Conservation (phyloP, 1,284 basidiomycete species). For the Inonotus obliquus region DNA sequence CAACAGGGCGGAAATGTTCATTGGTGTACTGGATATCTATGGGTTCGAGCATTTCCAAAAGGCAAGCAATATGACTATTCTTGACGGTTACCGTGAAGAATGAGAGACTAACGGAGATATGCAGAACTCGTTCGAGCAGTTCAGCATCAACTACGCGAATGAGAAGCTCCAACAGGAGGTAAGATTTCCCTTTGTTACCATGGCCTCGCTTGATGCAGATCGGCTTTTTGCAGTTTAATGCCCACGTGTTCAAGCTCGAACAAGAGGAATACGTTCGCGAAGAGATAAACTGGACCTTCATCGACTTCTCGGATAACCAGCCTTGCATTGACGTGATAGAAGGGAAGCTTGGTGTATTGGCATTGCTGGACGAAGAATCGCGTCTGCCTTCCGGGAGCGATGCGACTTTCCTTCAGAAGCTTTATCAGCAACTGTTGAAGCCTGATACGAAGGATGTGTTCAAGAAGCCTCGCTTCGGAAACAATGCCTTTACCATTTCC, state of each 20-base stretch:
- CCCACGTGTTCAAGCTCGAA: constrained; percentile 98
- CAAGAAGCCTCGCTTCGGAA: constrained; percentile 98
- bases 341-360: constrained; percentile 92
- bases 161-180: constrained; percentile 97
- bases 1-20: constrained; percentile 91
- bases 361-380: constrained; percentile 96
- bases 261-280: constrained; percentile 99
- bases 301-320: constrained; percentile 99
- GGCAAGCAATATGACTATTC: constrained; percentile 36
- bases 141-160: constrained; percentile 99
- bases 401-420: constrained; percentile 89
- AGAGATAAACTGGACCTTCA: constrained; percentile 99
- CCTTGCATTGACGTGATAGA: constrained; percentile 99
- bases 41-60: constrained; percentile 98
- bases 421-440: constrained; percentile 83
- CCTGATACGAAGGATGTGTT: constrained; percentile 86
- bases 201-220: constrained; percentile 10
- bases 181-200: constrained; percentile 7
- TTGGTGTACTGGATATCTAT: constrained; percentile 96
- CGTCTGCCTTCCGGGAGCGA: constrained; percentile 94
- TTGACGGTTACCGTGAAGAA: not conserved
- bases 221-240: constrained; percentile 70
- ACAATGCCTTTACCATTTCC: constrained; percentile 95
- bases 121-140: constrained; percentile 98
- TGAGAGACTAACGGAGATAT: not conserved